These are phyloP conservation scores for Kregervanrija pseudodelftensis DNA, from an alignment of 805 yeast species.

Conservation along the genomic window DNA sequence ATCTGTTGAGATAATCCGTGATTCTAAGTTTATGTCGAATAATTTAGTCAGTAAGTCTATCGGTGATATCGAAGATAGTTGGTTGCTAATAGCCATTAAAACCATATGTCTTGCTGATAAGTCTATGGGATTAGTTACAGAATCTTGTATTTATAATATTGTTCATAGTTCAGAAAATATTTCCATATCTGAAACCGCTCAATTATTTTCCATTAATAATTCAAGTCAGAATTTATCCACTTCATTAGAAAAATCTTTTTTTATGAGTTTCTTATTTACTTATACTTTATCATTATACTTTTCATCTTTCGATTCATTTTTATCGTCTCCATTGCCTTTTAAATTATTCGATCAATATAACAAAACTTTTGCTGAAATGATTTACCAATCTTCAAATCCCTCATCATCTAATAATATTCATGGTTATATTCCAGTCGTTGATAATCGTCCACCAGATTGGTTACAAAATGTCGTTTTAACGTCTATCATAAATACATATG, in stretches of 20 bases:
- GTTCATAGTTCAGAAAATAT: too few species aligned
- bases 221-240: not conserved
- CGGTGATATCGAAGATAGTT: conserved; percentile 10
- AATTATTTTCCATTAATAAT: not conserved
- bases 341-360: conserved; percentile 27
- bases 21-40: conserved; percentile 5
- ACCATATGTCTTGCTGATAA: conserved; percentile 32
- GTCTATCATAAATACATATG: conserved; percentile 30
- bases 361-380: conserved; percentile 10
- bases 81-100: conserved; percentile 38
- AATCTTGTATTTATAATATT: conserved; percentile 2
- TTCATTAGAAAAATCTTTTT: conserved; percentile 6
- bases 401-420: not conserved
- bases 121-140: conserved; percentile 20
- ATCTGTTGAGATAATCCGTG: conserved; percentile 17
- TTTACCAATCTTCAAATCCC: not conserved
- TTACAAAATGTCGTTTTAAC: conserved; percentile 33
- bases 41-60: too few species aligned
- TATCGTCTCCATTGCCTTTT: conserved; percentile 36
- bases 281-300: conserved; percentile 33
- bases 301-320: conserved; percentile 25
- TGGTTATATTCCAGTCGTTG: conserved; percentile 5
- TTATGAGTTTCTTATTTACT: conserved; percentile 30
- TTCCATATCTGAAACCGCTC: too few species aligned
- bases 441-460: conserved; percentile 18